Evolutionary conservation across 192 early-diverging fungal genomes (phyloP).

Genomic region (Coemansia sp.): DNA sequence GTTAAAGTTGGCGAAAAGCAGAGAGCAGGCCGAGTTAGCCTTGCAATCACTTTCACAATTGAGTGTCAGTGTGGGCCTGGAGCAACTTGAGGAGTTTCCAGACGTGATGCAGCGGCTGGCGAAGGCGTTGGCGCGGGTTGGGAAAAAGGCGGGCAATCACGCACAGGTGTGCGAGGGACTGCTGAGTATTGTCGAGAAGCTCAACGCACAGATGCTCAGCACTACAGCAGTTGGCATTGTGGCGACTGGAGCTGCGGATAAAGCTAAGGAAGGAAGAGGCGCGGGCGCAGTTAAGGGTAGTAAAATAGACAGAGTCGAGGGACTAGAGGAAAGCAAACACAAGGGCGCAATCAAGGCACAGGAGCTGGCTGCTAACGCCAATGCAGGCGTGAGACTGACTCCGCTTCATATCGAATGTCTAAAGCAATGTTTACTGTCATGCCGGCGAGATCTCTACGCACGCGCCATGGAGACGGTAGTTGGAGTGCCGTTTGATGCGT

Average conservation of each 20-base stretch:
- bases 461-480: slow-evolving; percentile 14
- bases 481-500: slow-evolving; percentile 18
- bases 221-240: not conserved
- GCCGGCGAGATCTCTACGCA: slow-evolving; percentile 17
- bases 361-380: slow-evolving; percentile 9
- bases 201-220: slow-evolving; percentile 25
- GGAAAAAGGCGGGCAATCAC: not conserved
- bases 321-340: not conserved
- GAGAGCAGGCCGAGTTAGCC: slow-evolving; percentile 10
- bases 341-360: not conserved
- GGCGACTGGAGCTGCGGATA: not conserved
- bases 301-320: not conserved
- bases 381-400: slow-evolving; percentile 36
- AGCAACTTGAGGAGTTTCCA: slow-evolving; percentile 16
- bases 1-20: slow-evolving; percentile 14
- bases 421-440: slow-evolving; percentile 32
- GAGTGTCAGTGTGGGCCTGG: slow-evolving; percentile 9
- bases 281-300: not conserved
- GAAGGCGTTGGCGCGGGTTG: slow-evolving; percentile 1
- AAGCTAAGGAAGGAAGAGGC: not conserved
- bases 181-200: slow-evolving; percentile 17
- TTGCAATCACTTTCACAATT: slow-evolving; percentile 10
- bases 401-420: slow-evolving; percentile 43
- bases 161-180: slow-evolving; percentile 15
- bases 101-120: slow-evolving; percentile 28